phyloP scores from a whole-genome alignment of 2,329 filamentous ascomycete species.

The Alternaria burnsii region DNA sequence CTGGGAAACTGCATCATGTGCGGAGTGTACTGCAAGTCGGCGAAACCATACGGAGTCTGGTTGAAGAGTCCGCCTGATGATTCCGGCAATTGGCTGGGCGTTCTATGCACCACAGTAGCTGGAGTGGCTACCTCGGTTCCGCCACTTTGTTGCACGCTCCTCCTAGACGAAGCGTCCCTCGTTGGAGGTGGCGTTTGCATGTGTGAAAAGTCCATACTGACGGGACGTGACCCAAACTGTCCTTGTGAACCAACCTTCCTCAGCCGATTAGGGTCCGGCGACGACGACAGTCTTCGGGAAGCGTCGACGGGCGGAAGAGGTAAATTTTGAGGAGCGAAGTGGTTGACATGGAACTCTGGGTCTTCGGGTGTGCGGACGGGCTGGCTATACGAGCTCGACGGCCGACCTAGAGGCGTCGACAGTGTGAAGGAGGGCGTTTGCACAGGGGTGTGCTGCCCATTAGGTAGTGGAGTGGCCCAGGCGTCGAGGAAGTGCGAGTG shows the following conservation, averaged over 20 bases:
- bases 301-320: conserved; percentile 68
- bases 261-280: conserved; percentile 57
- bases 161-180: conserved; percentile 62
- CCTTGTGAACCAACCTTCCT: conserved; percentile 22
- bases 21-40: conserved; percentile 65
- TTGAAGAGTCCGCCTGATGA: conserved; percentile 43
- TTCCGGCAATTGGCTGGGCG: conserved; percentile 41
- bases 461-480: conserved; percentile 56
- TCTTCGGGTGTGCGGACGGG: conserved; percentile 50
- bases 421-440: conserved; percentile 53
- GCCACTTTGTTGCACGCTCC: conserved; percentile 49
- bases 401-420: conserved; percentile 47
- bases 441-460: conserved; percentile 52
- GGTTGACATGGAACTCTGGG: conserved; percentile 66
- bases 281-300: conserved; percentile 66
- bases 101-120: conserved; percentile 54
- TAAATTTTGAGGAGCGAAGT: conserved; percentile 65
- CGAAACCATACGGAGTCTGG: conserved; percentile 57
- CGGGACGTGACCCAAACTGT: conserved; percentile 31
- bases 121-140: conserved; percentile 43
- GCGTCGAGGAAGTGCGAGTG: conserved; percentile 60
- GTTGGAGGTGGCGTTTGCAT: conserved; percentile 71
- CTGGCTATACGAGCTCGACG: conserved; percentile 47
- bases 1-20: conserved; percentile 64
- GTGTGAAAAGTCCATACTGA: conserved; percentile 54